These are phyloP conservation scores for Eucalyptus curtisii DNA, from an alignment of 345 rosid species.

Conservation along the genomic window DNA sequence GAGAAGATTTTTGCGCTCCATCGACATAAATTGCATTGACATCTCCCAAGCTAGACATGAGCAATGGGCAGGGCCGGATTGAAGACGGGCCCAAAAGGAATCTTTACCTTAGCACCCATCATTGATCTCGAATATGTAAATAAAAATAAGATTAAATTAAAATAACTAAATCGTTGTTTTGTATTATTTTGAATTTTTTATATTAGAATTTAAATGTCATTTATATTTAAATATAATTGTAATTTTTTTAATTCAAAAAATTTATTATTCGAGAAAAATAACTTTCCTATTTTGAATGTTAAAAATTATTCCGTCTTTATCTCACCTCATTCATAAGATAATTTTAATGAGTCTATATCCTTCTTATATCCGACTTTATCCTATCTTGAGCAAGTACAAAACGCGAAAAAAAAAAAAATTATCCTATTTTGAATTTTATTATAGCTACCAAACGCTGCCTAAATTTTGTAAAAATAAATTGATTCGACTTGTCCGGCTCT, in stretches of 20 bases:
- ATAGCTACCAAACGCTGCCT: too few relatives aligned
- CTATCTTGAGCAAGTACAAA: rapidly evolving
- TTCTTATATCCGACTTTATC: too few relatives aligned
- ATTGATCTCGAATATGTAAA: neutral
- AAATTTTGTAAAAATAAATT: neutral
- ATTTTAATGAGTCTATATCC: rapidly evolving
- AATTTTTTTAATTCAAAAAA: too few relatives aligned
- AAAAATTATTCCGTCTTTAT: rapidly evolving
- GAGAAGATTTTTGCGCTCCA: neutral
- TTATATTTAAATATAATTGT: too few relatives aligned
- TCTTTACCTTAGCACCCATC: neutral
- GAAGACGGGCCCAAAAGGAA: neutral
- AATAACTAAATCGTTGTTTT: too few relatives aligned
- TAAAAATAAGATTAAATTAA: too few relatives aligned
- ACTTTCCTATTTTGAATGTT: rapidly evolving
- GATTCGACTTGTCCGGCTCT: rapidly evolving
- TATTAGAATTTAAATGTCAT: too few relatives aligned
- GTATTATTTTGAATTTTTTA: too few relatives aligned
- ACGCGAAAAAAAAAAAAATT: rapidly evolving
- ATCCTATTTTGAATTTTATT: too few relatives aligned
- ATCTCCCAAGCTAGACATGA: neutral
- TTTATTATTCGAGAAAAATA: too few relatives aligned
- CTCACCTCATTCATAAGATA: rapidly evolving
- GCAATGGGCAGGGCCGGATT: neutral
- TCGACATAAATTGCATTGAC: neutral